Base-by-base conservation (phyloP, 176 grass and related monocot genomes). In the Thalia dealbata region DNA sequence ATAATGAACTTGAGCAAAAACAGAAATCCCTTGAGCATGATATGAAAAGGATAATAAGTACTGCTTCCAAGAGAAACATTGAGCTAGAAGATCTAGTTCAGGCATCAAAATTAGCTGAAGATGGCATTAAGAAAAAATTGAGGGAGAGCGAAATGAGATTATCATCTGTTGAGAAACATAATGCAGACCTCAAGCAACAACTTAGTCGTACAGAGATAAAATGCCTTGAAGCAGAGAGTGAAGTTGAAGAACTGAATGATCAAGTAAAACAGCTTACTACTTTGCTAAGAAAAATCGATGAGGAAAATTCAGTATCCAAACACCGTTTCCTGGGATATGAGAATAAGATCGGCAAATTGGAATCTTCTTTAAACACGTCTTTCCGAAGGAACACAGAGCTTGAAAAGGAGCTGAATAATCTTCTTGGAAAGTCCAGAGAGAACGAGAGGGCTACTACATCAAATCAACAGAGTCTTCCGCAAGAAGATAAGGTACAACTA, bases 1-100 rank as follows among this genome's bases (percentile, higher is more conserved):
- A 96, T 74, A 78, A 91, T 46, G 85, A 88, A 72, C 66, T 96
- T 26, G 85, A 82, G 64, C 30, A 77, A 65, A 90, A 88, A 65
- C 70, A 91, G 56, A 87, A 83, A 75, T 91, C 72, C 75, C 66
- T 96, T 56, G 83, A 69, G 72, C 70, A 91, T 52, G 85, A 86
- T 28, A 88, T 83, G 19, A 84, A 80, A 86, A 71, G 30, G 56
- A 26, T 74, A 84, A 76, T 73, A 52, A 69, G 88, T 67, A 78
- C 63, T 86, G 67, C 88, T 82, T 73, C 67, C 61, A 81, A 84
- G 69, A 96, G 82, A 73, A 81, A 84, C 83, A 21, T 88, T 25
- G 85, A 91, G 54, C 81, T 96, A 67, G 65, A 86, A 84, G 77
- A 74, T 77, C 83, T 84, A 71, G 73, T 86, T 28, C 78, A 86